phyloP scores from a whole-genome alignment of 2,329 filamentous ascomycete genomes.

The Cryphonectria nitschkei region DNA sequence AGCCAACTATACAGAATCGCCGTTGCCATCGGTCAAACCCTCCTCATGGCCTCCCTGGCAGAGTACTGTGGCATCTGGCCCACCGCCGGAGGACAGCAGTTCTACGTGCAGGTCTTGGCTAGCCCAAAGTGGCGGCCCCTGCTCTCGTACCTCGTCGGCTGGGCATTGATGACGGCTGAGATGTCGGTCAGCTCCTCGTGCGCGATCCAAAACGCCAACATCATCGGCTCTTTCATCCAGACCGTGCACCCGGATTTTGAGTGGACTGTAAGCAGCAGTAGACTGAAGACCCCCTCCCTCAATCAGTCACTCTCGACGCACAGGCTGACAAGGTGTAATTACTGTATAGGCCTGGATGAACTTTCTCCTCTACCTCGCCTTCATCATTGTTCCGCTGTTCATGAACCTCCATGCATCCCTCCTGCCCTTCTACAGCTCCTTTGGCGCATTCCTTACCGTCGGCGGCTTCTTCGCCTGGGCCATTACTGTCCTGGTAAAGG shows the following conservation, averaged over 20 bases:
- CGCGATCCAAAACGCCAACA: constrained; percentile 10
- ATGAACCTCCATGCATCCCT: constrained; percentile 7
- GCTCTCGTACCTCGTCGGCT: constrained; percentile 16
- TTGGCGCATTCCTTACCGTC: constrained; percentile 12
- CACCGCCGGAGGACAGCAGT: constrained; percentile 10
- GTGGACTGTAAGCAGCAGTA: constrained; percentile 4
- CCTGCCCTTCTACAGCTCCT: constrained; percentile 12
- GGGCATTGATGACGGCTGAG: constrained; percentile 11
- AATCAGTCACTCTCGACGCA: neutral
- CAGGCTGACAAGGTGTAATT: neutral
- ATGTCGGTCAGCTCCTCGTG: constrained; percentile 11
- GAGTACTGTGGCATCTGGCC: constrained; percentile 16
- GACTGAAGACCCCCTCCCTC: neutral
- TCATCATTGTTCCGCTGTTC: constrained; percentile 11
- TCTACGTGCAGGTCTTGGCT: constrained; percentile 14
- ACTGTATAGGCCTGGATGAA: constrained; percentile 5
- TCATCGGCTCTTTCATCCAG: constrained; percentile 10
- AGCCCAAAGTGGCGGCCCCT: constrained; percentile 14
- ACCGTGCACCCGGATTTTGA: constrained; percentile 10
- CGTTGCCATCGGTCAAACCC: constrained; percentile 8
- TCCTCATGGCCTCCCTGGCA: constrained; percentile 14
- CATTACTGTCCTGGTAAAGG: constrained; percentile 13
- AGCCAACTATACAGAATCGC: neutral
- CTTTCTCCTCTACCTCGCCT: constrained; percentile 11
- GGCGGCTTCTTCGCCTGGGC: constrained; percentile 16